Evolutionary conservation across 768 basidiomycete genomes (phyloP), one percentile per base, ranked within the genome.

Genomic region (Boletus reticulatus): DNA sequence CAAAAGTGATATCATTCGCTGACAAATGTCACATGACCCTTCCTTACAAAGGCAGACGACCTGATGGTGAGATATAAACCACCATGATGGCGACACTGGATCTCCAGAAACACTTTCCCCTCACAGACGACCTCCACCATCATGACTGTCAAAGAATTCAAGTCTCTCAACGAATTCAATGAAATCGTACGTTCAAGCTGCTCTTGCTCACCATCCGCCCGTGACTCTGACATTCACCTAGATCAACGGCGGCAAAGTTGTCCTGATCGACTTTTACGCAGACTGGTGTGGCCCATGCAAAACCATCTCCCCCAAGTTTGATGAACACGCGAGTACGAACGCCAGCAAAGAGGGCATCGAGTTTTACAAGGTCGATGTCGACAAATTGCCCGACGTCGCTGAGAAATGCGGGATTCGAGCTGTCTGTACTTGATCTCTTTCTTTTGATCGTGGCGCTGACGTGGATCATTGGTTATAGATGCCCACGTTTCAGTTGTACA

Each of bases 301-400:
- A 16, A 0, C 3, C 0, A 66, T 66, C 6, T 63, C 64, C 0
- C 70, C 67, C 13, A 0, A 3, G 0, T 70, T 67, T 16, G 29
- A 60, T 3, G 1, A 7, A 1, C 29, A 55, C 5, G 53, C 56
- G 0, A 0, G 17, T 2, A 11, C 57, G 12, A 43, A 50, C 0
- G 55, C 64, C 4, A 57, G 53, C 4, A 57, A 53, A 41, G 51
- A 63, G 1, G 66, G 59, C 9, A 64, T 85, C 56, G 75, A 74
- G 17, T 91, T 88, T 73, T 86, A 83, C 78, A 91, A 88, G 69
- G 80, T 90, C 56, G 83, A 92, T 59, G 80, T 88, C 22, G 89
- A 92, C 62, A 71, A 72, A 6, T 76, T 79, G 45, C 37, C 58
- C 0, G 75, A 78, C 0, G 77, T 88, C 49, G 58, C 80, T 0